Evolutionary conservation across 495 filamentous ascomycete species (phyloP), one percentile per base, ranked within the genome.

Genomic region (Penicillium lividum): DNA sequence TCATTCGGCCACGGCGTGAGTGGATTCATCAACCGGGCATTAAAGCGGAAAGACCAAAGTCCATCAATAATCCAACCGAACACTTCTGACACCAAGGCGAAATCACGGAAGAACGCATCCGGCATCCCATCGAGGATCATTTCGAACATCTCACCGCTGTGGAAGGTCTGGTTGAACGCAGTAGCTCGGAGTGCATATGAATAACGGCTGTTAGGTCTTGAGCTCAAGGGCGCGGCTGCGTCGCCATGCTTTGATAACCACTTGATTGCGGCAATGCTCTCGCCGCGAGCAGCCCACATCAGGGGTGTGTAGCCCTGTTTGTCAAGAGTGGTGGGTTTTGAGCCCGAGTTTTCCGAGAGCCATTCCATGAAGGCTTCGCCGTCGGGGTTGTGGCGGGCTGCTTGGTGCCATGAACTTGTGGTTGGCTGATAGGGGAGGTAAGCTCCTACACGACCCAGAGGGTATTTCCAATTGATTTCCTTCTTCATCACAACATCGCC

Each of bases 351-450:
- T 15, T 48, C 15, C 9, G 1, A 11, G 10, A 48, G 15, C 22
- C 25, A 48, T n/a, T 30, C 15, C 46, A 48, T 46, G 46, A 48
- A 48, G 5, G 46, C 43, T 25, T 48, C 46, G 7, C 27, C 46
- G 27, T 48, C 27, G 13, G 46, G 46, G 13, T 48, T 48, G 25
- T 29, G 18, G 25, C 43, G 25, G 5, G 46, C 46, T 7, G 46
- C 46, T 48, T 48, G 27, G 27, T 48, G 46, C 46, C 46, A 48
- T 10, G 46, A 48, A 48, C 22, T 48, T 9, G 46, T 48, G 45
- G 8, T 16, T 46, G 31, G 9, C 9, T 3, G 7, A 6, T 7
- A 10, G 5, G 31, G 31, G 31, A 33, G 9, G 5, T 7, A 7
- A 10, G 31, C 31, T 33, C 31, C 31, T 0, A 33, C 7, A 33